Evolutionary conservation across 192 early-diverging fungal genomes (phyloP), one percentile per base, ranked within the genome.

Genomic region (Coemansia sp.): DNA sequence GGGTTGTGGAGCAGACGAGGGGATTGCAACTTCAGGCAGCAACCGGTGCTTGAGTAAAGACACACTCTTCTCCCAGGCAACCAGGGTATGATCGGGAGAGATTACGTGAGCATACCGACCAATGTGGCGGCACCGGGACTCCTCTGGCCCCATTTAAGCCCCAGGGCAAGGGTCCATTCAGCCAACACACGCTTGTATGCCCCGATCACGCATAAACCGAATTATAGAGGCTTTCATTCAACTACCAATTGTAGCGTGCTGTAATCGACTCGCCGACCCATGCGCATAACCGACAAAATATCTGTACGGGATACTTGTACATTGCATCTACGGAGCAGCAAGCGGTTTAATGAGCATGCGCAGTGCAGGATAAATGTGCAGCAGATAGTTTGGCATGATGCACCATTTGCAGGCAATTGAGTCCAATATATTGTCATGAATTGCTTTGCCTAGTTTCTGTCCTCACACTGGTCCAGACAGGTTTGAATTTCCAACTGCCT

Each of bases 201-300:
- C 52, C 52, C 52, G 52, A 54, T 54, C 52, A 31, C 28, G 52
- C 52, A 54, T 54, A 28, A 28, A 23, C 50, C 19, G 21, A 21
- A 31, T 31, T 11, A 42, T 15, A 15, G 40, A 4, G 40, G 40
- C 40, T 38, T 7, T 3, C 9, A 7, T 38, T 12, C 9, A 12
- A 3, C 22, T 28, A 17, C 52, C 52, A 54, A 54, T 54, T 54
- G 23, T 21, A 26, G 21, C 46, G 19, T 14, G 46, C 46, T 48
- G n/a, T 19, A 48, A 48, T 19, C 46, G 15, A 4, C 15, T 7
- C 46, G 46, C 19, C 46, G 15, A 19, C 46, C 7, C 15, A 48
- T 48, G 46, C 46, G 46, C 46, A 48, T 48, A 31, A 31, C 6
- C 5, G 28, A 6, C 4, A 31, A 31, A 31, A 31, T 31, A 0